Evolutionary conservation across 1,284 basidiomycete genomes (phyloP).

Genomic region (Stygiomarasmius scandens): DNA sequence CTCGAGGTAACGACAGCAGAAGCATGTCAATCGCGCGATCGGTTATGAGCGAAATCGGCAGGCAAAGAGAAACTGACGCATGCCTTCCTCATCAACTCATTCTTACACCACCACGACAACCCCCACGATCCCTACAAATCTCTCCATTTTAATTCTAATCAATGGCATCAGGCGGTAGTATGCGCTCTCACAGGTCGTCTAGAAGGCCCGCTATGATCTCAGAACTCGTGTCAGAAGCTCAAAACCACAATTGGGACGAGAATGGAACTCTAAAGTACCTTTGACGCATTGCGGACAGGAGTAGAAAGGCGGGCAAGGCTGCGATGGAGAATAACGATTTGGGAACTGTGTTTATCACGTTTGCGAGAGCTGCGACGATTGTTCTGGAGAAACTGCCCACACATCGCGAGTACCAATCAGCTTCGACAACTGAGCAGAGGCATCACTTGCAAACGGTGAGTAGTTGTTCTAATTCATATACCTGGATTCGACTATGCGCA

Average conservation of each 20-base stretch:
- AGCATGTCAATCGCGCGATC: too few species aligned
- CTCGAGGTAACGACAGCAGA: too few species aligned
- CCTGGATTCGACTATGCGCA: neutral
- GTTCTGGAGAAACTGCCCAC: slow-evolving; percentile 63
- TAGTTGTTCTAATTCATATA: slow-evolving; percentile 19
- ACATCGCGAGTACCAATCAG: slow-evolving; percentile 53
- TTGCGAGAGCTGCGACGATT: slow-evolving; percentile 63
- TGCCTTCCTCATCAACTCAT: neutral
- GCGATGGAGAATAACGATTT: slow-evolving; percentile 47
- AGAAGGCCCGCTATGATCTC: slow-evolving; percentile 50
- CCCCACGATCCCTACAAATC: neutral
- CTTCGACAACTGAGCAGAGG: slow-evolving; percentile 49
- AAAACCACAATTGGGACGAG: slow-evolving; percentile 50
- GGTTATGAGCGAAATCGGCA: too few species aligned
- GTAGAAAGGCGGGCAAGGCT: slow-evolving; percentile 48
- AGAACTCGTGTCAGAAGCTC: slow-evolving; percentile 56
- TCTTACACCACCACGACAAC: slow-evolving; percentile 2
- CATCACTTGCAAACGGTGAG: slow-evolving; percentile 59
- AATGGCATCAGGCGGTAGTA: slow-evolving; percentile 4
- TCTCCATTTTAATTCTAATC: neutral
- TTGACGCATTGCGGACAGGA: slow-evolving; percentile 55
- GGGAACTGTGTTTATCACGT: slow-evolving; percentile 60
- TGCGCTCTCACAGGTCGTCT: slow-evolving; percentile 6
- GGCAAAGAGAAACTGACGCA: too few species aligned
- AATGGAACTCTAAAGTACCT: slow-evolving; percentile 54